A percentile compares a stretch with the other conserved stretches of the same genome.
Evolutionary conservation across 2,329 filamentous ascomycete species (phyloP).

Genomic region (Blastomyces percursus): DNA sequence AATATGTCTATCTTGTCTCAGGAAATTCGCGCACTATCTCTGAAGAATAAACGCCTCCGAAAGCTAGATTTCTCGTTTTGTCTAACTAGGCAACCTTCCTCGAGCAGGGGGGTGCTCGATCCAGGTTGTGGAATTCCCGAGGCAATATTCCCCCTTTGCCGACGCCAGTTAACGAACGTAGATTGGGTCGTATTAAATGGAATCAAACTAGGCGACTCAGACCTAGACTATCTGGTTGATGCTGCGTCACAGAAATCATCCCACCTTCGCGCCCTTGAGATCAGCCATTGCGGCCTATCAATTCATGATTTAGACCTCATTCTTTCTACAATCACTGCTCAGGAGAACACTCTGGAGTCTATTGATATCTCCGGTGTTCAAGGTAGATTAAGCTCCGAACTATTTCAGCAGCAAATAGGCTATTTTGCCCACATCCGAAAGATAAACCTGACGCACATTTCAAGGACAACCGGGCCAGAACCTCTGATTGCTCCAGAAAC

Average conservation of each 20-base stretch:
- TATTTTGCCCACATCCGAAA: constrained; percentile 56
- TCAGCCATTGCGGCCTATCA: constrained; percentile 50
- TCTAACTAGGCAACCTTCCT: constrained; percentile 45
- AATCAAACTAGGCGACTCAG: constrained; percentile 58
- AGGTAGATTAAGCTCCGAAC: constrained; percentile 51
- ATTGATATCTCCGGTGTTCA: constrained; percentile 58
- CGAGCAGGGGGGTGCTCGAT: constrained; percentile 42
- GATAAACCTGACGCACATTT: constrained; percentile 54
- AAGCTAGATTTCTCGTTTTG: constrained; percentile 56
- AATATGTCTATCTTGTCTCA: constrained; percentile 53
- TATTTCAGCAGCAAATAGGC: constrained; percentile 56
- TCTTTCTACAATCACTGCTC: constrained; percentile 52
- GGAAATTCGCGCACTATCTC: constrained; percentile 55
- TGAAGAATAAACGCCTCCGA: constrained; percentile 53
- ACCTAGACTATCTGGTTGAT: constrained; percentile 55
- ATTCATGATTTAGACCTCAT: constrained; percentile 45
- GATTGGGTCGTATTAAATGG: constrained; percentile 61
- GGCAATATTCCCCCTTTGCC: constrained; percentile 57
- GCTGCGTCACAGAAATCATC: constrained; percentile 56
- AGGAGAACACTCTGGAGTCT: constrained; percentile 56
- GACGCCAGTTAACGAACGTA: constrained; percentile 55
- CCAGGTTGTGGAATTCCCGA: constrained; percentile 59
- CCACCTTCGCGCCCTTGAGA: constrained; percentile 56
- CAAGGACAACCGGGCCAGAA: constrained; percentile 51
- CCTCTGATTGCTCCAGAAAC: constrained; percentile 56